These are phyloP conservation scores for Dendrobium catenatum DNA, from an alignment of 106 monocot species.

Conservation along the genomic window DNA sequence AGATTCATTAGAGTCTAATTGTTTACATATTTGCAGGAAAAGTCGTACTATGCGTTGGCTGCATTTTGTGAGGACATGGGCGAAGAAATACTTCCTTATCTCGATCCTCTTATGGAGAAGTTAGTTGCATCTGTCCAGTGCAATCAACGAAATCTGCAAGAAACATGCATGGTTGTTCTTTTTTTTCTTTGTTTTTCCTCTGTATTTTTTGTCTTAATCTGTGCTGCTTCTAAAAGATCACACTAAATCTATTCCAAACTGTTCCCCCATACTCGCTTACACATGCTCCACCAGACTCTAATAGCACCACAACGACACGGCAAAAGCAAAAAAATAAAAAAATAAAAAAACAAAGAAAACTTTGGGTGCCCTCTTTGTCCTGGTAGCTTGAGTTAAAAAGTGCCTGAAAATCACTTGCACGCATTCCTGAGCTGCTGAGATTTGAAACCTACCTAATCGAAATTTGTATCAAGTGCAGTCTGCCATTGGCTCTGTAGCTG, in stretches of 20 bases:
- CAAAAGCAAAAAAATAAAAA: no score
- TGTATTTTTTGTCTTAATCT: background rate
- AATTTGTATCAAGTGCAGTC: slow-evolving; percentile 47
- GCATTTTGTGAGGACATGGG: slow-evolving; percentile 99
- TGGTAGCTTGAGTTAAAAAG: background rate
- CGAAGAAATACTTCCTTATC: slow-evolving; percentile 86
- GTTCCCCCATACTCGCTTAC: background rate
- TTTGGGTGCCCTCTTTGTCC: background rate
- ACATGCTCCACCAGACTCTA: background rate
- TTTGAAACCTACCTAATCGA: background rate
- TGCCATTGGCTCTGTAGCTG: slow-evolving; percentile 89
- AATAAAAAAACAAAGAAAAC: no score
- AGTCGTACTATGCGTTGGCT: slow-evolving; percentile 97
- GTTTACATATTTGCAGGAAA: slow-evolving; percentile 52
- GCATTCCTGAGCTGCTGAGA: background rate
- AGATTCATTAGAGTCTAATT: background rate
- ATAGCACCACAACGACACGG: no score
- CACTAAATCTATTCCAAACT: background rate
- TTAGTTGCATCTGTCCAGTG: slow-evolving; percentile 67
- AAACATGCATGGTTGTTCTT: slow-evolving; percentile 88
- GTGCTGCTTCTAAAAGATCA: background rate
- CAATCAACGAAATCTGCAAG: slow-evolving; percentile 85
- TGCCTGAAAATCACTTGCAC: background rate
- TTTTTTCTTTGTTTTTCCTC: background rate
- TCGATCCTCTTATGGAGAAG: slow-evolving; percentile 81